Base-by-base conservation (phyloP, 2,329 filamentous ascomycete species). In the Hypoxylon sp. region DNA sequence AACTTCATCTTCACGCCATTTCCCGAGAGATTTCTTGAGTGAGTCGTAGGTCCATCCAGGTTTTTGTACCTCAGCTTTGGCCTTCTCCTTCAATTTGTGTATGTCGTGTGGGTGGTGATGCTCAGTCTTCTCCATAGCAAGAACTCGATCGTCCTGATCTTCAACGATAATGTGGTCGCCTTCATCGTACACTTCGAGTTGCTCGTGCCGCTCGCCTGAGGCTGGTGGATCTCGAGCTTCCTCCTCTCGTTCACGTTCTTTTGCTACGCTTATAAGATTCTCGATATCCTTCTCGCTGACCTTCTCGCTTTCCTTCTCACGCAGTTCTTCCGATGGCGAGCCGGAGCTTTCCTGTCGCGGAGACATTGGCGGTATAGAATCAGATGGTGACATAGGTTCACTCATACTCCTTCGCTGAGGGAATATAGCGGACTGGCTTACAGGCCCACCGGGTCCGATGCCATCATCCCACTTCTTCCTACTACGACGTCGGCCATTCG, bases 351-450 rank as follows among this genome's bases (percentile, higher is more conserved):
- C 71, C 47, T 73, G 68, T 2, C 68, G 61, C n/a, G 65, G 53
- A 39, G 67, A 68, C 6, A 57, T 46, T 28, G 51, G 47, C n/a
- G 55, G 68, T 17, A 60, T 63, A 7, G 62, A 53, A 1, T 74
- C 72, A 8, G 70, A 52, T 66, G 75, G 68, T 43, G 70, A 76
- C 69, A 56, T 72, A 62, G 74, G 75, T 22, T 74, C 72, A 43
- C 72, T 72, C 10, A 64, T 62, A 53, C 70, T 73, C 52, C 78
- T 79, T 11, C 82, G 81, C 60, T 82, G 80, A 2, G 95, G 95
- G 68, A 87, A 89, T 70, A 98, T 97, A 22, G 95, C 95, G 34
- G 94, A 97, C 73, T 96, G 89, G 64, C 87, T 91, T 70, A 98
- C 90, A 2, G 93, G 95, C 0, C 95, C 95, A 64, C 95, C 95